Conservation (phyloP, 768 basidiomycete genomes). For the Fomitopsis serialis region DNA sequence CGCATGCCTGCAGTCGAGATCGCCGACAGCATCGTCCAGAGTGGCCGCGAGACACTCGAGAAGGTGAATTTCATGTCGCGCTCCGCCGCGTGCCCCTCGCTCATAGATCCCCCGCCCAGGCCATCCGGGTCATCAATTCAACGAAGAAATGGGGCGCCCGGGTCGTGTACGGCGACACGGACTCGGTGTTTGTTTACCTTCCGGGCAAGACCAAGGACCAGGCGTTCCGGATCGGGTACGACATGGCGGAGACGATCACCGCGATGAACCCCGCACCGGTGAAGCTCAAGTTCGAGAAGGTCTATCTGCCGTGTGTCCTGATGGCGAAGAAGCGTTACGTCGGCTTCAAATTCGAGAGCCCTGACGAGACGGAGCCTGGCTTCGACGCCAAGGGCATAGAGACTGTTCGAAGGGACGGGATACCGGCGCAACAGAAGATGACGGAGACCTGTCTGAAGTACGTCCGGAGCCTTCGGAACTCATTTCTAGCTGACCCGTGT, state of each 20-base stretch:
- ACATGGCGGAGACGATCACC: slow-evolving; percentile 88
- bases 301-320: slow-evolving; percentile 92
- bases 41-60: slow-evolving; percentile 90
- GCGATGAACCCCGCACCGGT: slow-evolving; percentile 83
- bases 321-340: slow-evolving; percentile 99
- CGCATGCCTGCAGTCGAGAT: slow-evolving; percentile 98
- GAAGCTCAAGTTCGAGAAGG: slow-evolving; percentile 98
- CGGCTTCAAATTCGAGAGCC: slow-evolving; percentile 89
- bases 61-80: slow-evolving; percentile 46
- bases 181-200: slow-evolving; percentile 92
- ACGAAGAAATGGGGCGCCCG: slow-evolving; percentile 84
- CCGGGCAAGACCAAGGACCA: slow-evolving; percentile 88
- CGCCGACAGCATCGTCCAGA: slow-evolving; percentile 97
- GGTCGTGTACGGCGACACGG: slow-evolving; percentile 95
- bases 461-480: slow-evolving; percentile 10
- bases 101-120: slow-evolving; percentile 39
- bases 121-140: slow-evolving; percentile 71
- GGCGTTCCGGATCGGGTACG: slow-evolving; percentile 88
- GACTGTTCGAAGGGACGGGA: slow-evolving; percentile 89
- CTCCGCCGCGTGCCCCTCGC: neutral
- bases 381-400: slow-evolving; percentile 99
- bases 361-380: slow-evolving; percentile 68
- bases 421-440: slow-evolving; percentile 90
- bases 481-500: too few relatives aligned
- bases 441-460: slow-evolving; percentile 87